Conservation (phyloP, 805 yeast genomes). For the Vanderwaltozyma yarrowii region DNA sequence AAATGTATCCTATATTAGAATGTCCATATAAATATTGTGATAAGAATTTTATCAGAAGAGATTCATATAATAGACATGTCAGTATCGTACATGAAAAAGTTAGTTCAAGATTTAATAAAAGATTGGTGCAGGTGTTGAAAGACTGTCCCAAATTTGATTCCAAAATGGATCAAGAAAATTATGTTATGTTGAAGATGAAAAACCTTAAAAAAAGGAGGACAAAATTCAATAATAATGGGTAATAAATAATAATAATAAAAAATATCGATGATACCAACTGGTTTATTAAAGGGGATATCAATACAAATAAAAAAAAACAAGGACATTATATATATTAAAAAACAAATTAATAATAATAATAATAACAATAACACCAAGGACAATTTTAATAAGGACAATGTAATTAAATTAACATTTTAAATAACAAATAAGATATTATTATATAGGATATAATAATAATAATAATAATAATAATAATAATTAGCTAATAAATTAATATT, state of each 20-base stretch:
- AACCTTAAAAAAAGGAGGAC: constrained; percentile 2
- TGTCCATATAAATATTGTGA: constrained; percentile 34
- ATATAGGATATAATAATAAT: too few relatives aligned
- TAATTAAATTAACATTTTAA: too few relatives aligned
- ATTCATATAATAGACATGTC: constrained; percentile 44
- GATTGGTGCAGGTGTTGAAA: constrained; percentile 19
- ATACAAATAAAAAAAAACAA: neutral
- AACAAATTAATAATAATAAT: neutral
- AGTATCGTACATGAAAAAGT: constrained; percentile 39
- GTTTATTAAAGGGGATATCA: neutral
- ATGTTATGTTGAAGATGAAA: constrained; percentile 7
- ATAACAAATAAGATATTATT: too few relatives aligned
- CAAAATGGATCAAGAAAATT: constrained; percentile 3
- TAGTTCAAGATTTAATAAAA: constrained; percentile 33
- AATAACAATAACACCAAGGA: neutral
- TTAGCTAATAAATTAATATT: too few relatives aligned
- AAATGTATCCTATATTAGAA: constrained; percentile 21
- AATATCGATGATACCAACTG: neutral
- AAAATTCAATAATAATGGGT: neutral
- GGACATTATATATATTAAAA: too few relatives aligned
- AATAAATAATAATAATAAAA: neutral
- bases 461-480: too few relatives aligned
- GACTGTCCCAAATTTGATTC: constrained; percentile 14
- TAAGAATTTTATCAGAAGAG: constrained; percentile 41
- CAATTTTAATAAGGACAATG: too few relatives aligned